Conservation (phyloP, 2,329 filamentous ascomycete species). For the Acephala macrosclerotiorum region DNA sequence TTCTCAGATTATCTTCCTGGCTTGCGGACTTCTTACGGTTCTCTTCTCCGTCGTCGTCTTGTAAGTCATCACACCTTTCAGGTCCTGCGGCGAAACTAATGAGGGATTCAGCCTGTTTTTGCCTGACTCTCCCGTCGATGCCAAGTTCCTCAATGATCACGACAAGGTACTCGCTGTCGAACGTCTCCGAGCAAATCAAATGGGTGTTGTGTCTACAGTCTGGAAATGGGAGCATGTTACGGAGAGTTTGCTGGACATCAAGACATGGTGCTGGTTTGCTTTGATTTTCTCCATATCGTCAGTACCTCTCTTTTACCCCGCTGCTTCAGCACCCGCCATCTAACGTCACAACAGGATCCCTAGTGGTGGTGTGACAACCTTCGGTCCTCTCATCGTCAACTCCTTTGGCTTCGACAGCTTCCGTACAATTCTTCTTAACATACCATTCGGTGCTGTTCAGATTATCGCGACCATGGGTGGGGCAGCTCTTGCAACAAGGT, state of each 20-base stretch:
- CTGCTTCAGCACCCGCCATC: slow-evolving; percentile 55
- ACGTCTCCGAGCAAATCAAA: slow-evolving; percentile 60
- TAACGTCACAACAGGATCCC: slow-evolving; percentile 50
- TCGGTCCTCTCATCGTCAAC: slow-evolving; percentile 49
- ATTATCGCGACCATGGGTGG: slow-evolving; percentile 65
- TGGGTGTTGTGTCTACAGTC: slow-evolving; percentile 59
- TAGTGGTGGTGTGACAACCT: slow-evolving; percentile 27
- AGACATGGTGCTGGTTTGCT: slow-evolving; percentile 47
- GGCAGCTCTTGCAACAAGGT: slow-evolving; percentile 60
- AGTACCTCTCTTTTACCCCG: slow-evolving; percentile 48
- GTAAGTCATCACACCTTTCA: slow-evolving; percentile 19
- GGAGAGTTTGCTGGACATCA: slow-evolving; percentile 44
- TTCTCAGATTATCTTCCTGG: slow-evolving; percentile 57
- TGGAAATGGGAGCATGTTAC: slow-evolving; percentile 58
- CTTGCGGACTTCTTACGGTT: slow-evolving; percentile 60
- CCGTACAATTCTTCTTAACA: slow-evolving; percentile 50
- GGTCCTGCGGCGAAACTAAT: background rate
- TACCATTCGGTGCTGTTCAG: slow-evolving; percentile 53
- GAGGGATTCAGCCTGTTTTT: slow-evolving; percentile 36
- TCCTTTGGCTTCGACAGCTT: slow-evolving; percentile 51
- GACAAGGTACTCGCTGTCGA: slow-evolving; percentile 63
- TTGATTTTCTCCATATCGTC: slow-evolving; percentile 39
- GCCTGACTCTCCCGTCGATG: slow-evolving; percentile 36
- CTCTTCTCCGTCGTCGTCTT: slow-evolving; percentile 53
- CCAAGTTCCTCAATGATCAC: slow-evolving; percentile 56